A percentile compares a stretch with the other conserved stretches of the same genome.
Evolutionary conservation across 2,329 filamentous ascomycete genomes (phyloP).

Genomic region (Claviceps monticola): DNA sequence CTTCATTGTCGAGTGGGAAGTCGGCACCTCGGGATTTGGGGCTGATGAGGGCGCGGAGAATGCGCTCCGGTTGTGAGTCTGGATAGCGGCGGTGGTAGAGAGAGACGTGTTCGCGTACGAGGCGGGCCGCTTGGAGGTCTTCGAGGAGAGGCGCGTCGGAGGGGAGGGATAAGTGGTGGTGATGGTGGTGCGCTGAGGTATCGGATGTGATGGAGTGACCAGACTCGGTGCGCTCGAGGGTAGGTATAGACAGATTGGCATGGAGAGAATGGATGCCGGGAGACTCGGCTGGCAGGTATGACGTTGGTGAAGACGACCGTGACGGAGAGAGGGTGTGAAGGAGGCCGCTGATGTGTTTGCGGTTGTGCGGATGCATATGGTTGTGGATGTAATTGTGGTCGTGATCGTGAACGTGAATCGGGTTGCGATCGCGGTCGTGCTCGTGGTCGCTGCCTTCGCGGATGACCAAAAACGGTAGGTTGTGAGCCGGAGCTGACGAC

Average conservation of each 20-base stretch:
- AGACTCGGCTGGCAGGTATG: not conserved
- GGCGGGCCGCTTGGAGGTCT: slow-evolving; percentile 33
- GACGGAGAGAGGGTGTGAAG: slow-evolving; percentile 10
- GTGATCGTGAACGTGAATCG: slow-evolving; percentile 2
- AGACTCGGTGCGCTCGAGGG: slow-evolving; percentile 35
- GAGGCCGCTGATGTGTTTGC: slow-evolving; percentile 5
- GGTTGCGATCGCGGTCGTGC: slow-evolving; percentile 4
- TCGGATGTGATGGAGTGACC: slow-evolving; percentile 34
- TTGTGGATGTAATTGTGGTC: slow-evolving; percentile 3
- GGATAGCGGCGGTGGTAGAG: slow-evolving; percentile 29
- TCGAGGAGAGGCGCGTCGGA: slow-evolving; percentile 10
- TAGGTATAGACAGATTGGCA: not conserved
- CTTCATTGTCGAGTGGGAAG: slow-evolving; percentile 42
- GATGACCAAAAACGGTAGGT: slow-evolving; percentile 25
- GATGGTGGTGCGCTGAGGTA: slow-evolving; percentile 12
- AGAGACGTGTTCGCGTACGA: slow-evolving; percentile 34
- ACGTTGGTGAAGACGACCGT: slow-evolving; percentile 11
- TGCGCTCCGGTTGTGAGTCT: slow-evolving; percentile 41
- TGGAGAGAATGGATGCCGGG: not conserved
- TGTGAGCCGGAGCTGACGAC: slow-evolving; percentile 19
- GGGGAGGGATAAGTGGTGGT: slow-evolving; percentile 15
- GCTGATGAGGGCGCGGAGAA: slow-evolving; percentile 43
- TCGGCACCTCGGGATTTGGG: slow-evolving; percentile 30
- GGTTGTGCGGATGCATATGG: slow-evolving; percentile 1
- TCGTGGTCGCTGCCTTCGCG: slow-evolving; percentile 17